Conservation (phyloP, 495 filamentous ascomycete genomes). For the Cryomyces minteri region DNA sequence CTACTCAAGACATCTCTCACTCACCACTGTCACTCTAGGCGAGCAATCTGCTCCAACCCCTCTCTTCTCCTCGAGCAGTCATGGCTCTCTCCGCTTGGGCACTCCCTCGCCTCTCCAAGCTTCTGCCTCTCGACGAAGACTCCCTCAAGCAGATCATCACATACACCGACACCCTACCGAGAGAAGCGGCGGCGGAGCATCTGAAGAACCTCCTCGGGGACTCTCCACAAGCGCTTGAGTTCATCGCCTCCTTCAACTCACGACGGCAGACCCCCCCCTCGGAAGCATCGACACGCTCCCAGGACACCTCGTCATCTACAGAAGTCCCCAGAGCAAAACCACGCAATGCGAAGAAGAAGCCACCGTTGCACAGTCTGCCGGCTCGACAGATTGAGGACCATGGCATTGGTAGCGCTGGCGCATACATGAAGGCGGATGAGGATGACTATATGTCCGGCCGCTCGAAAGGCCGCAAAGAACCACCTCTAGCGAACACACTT, state of each 20-base stretch:
- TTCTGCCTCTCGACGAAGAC: conserved; percentile 70
- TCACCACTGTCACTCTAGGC: too few species aligned
- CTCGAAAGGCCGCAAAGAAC: conserved; percentile 18
- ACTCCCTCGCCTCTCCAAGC: conserved; percentile 47
- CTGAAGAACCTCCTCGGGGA: conserved; percentile 80
- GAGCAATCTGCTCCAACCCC: too few species aligned
- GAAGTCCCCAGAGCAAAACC: conserved; percentile 13
- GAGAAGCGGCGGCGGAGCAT: conserved; percentile 58
- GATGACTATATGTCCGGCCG: conserved; percentile 41
- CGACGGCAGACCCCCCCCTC: conserved; percentile 29
- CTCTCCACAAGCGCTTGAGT: conserved; percentile 67
- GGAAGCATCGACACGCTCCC: conserved; percentile 9
- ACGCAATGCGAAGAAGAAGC: conserved; percentile 41
- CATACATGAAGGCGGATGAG: conserved; percentile 44
- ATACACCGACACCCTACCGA: conserved; percentile 55
- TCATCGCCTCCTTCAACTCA: conserved; percentile 80
- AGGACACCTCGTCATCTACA: conserved; percentile 4
- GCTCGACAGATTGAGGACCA: conserved; percentile 38
- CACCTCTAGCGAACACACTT: conserved; percentile 14
- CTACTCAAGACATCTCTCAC: too few species aligned
- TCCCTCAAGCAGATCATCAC: conserved; percentile 66
- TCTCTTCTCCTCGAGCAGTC: neutral
- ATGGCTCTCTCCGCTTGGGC: conserved; percentile 23
- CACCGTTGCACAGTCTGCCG: conserved; percentile 36
- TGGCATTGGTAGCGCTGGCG: conserved; percentile 34